Conservation (phyloP, 768 basidiomycete genomes). For the Mrakia frigida region DNA sequence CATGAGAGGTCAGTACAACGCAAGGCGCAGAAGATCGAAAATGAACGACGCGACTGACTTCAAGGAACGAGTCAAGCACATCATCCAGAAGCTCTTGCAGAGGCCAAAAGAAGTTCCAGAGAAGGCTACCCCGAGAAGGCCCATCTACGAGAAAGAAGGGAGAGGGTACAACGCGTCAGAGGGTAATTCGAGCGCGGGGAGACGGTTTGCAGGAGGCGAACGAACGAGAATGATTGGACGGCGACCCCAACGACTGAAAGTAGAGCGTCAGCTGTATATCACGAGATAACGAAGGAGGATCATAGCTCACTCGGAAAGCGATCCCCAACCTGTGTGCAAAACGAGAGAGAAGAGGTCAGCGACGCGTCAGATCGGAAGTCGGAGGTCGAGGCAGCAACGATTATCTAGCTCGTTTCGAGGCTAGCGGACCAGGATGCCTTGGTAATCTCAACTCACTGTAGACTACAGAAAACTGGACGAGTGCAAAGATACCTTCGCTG, state of each 20-base stretch:
- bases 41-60: not conserved
- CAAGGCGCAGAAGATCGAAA: not conserved
- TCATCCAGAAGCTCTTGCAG: conserved; percentile 16
- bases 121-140: conserved; percentile 6
- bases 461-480: conserved; percentile 13
- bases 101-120: conserved; percentile 22
- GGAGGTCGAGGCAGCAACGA: not conserved
- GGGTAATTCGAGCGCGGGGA: not conserved
- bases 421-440: too few relatives aligned
- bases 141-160: not conserved
- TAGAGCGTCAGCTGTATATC: too few relatives aligned
- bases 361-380: not conserved
- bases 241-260: conserved; percentile 17
- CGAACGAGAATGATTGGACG: conserved; percentile 25
- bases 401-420: too few relatives aligned
- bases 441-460: too few relatives aligned
- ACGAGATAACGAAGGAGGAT: too few relatives aligned
- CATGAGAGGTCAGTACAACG: too few relatives aligned
- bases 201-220: not conserved
- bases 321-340: not conserved
- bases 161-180: not conserved
- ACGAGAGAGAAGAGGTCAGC: not conserved
- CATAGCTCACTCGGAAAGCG: not conserved
- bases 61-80: conserved; percentile 8
- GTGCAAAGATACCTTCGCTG: conserved; percentile 16